Evolutionary conservation across 129 eudicot genomes (phyloP), one percentile per base, ranked within the genome.

Genomic region (Cynara cardunculus): DNA sequence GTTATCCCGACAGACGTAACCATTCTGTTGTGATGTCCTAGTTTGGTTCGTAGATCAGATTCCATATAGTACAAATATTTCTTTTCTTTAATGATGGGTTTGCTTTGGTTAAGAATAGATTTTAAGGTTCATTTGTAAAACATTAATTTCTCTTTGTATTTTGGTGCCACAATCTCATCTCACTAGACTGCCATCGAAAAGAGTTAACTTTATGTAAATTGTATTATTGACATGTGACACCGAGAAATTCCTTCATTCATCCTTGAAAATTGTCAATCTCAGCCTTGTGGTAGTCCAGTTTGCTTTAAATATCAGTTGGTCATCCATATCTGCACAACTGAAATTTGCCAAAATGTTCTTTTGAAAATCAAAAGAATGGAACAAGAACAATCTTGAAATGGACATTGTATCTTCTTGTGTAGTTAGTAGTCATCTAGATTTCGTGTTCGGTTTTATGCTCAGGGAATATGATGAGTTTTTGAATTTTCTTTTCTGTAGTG

Each of bases 401-500:
- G 28, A 22, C 22, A 64, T 27, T 69, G 21, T 69, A 10, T 32
- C 53, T 31, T 62, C 12, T 19, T 62, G 69, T 22, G 69, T 62
- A 62, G 69, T 62, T 62, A 62, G 27, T 22, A 21, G 26, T 71
- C 49, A 4, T 31, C 24, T 12, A 44, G 59, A 44, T 44, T 41
- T 56, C n/a, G 4, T 49, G 6, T 49, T 49, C 62, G 22, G 62
- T 14, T 70, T 69, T 70, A 19, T 7, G 21, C 34, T 71, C 25
- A n/a, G 1, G 18, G 7, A 71, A 26, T 4, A 7, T 62, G 61
- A 82, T 9, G 4, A 44, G 27, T 82, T 39, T 2, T 67, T 74
- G 11, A 30, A 53, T 14, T 59, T 80, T 28, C 16, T 83, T 65
- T 5, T n/a, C n/a, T 90, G 92, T 97, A 94, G 99, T 94, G 99